Conservation (phyloP, 208 protist genomes). For the Tritrichomonas musculus region DNA sequence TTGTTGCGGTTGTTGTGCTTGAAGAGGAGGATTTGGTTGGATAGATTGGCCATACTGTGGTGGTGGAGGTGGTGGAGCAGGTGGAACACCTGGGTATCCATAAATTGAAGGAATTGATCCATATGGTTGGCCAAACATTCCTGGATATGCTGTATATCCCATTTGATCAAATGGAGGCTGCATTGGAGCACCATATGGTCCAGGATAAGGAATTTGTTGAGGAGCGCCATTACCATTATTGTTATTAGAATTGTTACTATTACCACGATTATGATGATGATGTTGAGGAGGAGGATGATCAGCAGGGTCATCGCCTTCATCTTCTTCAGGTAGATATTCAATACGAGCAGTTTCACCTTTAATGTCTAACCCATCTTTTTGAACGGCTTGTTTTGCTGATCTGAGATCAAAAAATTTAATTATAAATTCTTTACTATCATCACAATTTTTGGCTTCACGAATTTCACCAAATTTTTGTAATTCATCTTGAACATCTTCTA, state of each 20-base stretch:
- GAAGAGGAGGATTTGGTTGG: no score
- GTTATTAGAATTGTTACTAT: neutral
- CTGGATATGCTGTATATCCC: no score
- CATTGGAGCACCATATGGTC: no score
- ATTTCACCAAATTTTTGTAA: neutral
- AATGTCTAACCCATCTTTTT: neutral
- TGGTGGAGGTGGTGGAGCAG: no score
- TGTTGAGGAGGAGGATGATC: neutral
- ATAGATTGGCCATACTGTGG: no score
- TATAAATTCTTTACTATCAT: neutral
- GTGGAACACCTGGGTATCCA: no score
- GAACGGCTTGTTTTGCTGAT: neutral
- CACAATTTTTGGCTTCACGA: neutral
- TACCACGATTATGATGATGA: neutral
- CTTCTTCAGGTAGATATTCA: neutral
- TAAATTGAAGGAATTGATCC: no score
- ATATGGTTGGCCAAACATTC: no score
- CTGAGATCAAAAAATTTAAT: neutral
- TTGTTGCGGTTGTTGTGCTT: no score
- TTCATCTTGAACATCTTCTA: neutral
- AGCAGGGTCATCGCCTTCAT: neutral
- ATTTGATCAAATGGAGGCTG: no score
- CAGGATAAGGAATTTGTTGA: no score
- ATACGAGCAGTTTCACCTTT: neutral
- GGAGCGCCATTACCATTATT: no score